These are phyloP conservation scores for Neurospora tetrasperma DNA, from an alignment of 495 filamentous ascomycete species.

Conservation along the genomic window DNA sequence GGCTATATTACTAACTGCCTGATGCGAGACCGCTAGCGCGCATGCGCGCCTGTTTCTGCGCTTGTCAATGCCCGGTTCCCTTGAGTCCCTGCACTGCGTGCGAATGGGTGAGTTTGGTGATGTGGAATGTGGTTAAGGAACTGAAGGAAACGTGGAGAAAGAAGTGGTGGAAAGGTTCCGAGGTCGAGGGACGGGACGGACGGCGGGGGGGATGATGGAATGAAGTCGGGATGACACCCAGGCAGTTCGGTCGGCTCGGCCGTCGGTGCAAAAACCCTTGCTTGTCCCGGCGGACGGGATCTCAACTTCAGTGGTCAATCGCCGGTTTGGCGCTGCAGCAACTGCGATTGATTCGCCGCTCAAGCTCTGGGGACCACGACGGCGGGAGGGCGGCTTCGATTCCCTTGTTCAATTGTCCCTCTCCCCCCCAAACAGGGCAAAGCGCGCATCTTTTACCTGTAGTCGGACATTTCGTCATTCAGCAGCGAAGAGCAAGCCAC, in stretches of 20 bases:
- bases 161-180: background rate
- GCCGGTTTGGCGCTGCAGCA: background rate
- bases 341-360: background rate
- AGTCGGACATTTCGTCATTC: background rate
- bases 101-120: background rate
- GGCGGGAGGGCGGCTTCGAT: background rate
- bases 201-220: background rate
- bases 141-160: background rate
- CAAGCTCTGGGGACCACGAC: background rate
- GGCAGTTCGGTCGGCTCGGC: background rate
- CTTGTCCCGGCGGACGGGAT: background rate
- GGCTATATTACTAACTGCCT: background rate
- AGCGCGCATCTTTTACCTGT: background rate
- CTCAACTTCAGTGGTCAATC: background rate
- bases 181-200: background rate
- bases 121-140: background rate
- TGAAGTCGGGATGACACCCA: background rate
- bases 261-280: background rate
- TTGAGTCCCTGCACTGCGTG: background rate
- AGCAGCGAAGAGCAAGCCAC: background rate
- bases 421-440: background rate
- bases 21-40: background rate
- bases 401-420: background rate
- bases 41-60: background rate
- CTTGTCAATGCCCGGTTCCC: background rate